Evolutionary conservation across 1,284 basidiomycete genomes (phyloP), one percentile per base, ranked within the genome.

Genomic region (Phaffia rhodozyma): DNA sequence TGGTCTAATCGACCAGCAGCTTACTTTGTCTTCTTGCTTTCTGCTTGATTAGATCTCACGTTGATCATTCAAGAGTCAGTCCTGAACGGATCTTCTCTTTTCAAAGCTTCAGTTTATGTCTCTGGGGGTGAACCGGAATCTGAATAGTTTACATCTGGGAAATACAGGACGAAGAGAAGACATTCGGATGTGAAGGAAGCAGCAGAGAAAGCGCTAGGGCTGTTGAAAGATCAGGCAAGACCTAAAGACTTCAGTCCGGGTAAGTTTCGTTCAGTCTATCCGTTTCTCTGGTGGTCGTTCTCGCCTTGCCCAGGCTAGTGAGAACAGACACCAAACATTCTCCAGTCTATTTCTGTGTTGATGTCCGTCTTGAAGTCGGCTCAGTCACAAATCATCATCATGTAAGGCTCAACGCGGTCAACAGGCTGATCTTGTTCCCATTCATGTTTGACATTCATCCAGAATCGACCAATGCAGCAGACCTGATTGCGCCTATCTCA

Each of bases 181-280:
- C 84, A 91, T 72, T 84, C 87, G 20, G 87, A 91, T 71, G 86
- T 91, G 68, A 84, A 84, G 69, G 87, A 91, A 71, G 89, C 90
- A 32, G 86, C 88, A 47, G 90, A 93, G 75, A 87, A 86, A 70
- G 89, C 89, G 0, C 74, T 93, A 11, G 38, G 38, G 6, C 38
- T 43, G 38, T 11, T 43, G 13, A 43, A 43, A 43, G 38, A 43
- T 43, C 38, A 43, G 13, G 5, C 38, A 16, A 43, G 16, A 11
- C 38, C 38, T 16, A 43, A 43, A 16, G 38, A 43, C 38, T 43
- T 43, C 13, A 43, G 38, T 43, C 38, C 38, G 13, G 38, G 38
- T 43, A 43, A 7, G 38, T 43, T 43, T 43, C 13, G 38, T 43
- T 16, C 38, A 7, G 38, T 43, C 38, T 2, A 16, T 43, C 38